Evolutionary conservation across 441 rosid species (phyloP), one percentile per base, ranked within the genome.

Genomic region (Pelargonium australe): DNA sequence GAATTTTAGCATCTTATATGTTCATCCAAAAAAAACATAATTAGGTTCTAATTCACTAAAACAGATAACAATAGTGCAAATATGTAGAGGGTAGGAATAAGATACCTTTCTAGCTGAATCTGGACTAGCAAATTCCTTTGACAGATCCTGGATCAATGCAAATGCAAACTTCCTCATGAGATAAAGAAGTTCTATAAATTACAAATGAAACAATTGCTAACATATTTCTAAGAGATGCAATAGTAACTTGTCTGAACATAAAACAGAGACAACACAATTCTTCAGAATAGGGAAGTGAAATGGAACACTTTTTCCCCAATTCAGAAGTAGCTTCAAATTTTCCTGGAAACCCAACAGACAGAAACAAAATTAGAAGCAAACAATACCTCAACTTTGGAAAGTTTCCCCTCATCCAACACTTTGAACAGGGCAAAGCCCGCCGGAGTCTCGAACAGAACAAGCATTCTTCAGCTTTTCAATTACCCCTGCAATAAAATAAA

Each of bases 381-480:
- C 34, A 12, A 66, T 75, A 94, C 99, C 96, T 89, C 94, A 65
- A 89, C 85, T 77, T 91, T 84, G 23, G 89, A 75, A 31, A 91
- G 87, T 79, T 89, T 91, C 70, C 89, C 92, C 82, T 89, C 97
- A 79, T 94, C 89, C 71, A 85, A 68, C 1, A 94, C 90, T 80
- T 89, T 91, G 67, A 94, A 90, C n/a, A 91, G 86, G 72, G 92
- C 96, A 72, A 86, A 91, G 62, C 97, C 97, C 12, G 95, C 97
- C 0, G 96, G 86, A 0, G 97, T 90, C 79, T 90, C 97, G 41
- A 86, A 84, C 72, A 95, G 72, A 25, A 92, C 79, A n/a, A 85
- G 75, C 97, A 90, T 95, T 72, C 78, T 80, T 69, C 9, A 61
- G 3, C 61, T 14, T 55, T 2, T 57, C 4, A 6, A 19, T 57